These are phyloP conservation scores for Coemansia umbellata DNA, from an alignment of 192 early-diverging fungal species.

Conservation along the genomic window DNA sequence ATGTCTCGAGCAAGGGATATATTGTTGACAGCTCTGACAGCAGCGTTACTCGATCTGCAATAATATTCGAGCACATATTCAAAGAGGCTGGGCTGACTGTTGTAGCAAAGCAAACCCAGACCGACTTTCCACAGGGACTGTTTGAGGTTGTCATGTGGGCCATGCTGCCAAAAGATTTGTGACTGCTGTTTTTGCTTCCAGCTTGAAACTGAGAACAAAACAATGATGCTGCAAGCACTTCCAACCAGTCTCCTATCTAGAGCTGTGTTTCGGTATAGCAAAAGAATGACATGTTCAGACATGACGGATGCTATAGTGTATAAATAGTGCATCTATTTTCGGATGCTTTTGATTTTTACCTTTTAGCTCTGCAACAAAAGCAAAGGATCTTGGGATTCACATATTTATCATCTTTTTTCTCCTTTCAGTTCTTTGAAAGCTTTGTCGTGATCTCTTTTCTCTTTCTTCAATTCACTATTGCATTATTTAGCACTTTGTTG, in stretches of 20 bases:
- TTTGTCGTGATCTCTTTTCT: background rate
- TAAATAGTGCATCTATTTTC: too few relatives aligned
- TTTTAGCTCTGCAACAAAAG: too few relatives aligned
- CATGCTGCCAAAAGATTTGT: conserved; percentile 8
- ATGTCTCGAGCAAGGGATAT: conserved; percentile 61
- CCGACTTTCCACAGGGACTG: conserved; percentile 63
- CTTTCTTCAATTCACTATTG: too few relatives aligned
- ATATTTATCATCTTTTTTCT: background rate
- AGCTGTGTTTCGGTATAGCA: too few relatives aligned
- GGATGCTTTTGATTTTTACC: too few relatives aligned
- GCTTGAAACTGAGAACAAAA: background rate
- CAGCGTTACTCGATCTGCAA: conserved; percentile 58
- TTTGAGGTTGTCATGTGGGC: conserved; percentile 71
- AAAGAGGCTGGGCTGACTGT: conserved; percentile 57
- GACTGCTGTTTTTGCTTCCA: background rate
- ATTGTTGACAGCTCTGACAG: conserved; percentile 81
- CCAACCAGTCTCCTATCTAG: too few relatives aligned
- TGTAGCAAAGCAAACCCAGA: conserved; percentile 61
- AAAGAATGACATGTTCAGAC: too few relatives aligned
- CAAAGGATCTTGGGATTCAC: too few relatives aligned
- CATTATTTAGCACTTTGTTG: too few relatives aligned
- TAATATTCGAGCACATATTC: conserved; percentile 58
- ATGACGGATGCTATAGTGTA: too few relatives aligned
- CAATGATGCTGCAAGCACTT: too few relatives aligned
- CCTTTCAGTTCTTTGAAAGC: background rate